Evolutionary conservation across 2,329 filamentous ascomycete species (phyloP).

Genomic region (Penicillium sp.): DNA sequence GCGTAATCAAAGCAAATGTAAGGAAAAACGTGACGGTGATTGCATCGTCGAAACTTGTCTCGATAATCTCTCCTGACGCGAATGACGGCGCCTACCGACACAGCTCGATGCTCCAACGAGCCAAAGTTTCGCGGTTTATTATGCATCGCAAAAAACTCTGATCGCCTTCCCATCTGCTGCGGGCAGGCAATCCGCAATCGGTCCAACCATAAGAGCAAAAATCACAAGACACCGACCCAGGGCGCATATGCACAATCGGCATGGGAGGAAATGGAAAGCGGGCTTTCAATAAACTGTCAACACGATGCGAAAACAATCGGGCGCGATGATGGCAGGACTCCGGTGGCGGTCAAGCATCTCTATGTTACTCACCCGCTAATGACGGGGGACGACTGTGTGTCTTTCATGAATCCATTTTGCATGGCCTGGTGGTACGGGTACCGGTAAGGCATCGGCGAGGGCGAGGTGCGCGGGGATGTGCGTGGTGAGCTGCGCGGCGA

Average conservation of each 20-base stretch:
- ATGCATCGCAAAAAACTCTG: slow-evolving; percentile 29
- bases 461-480: slow-evolving; percentile 11
- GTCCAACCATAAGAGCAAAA: slow-evolving; percentile 3
- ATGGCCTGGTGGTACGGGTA: slow-evolving; percentile 20
- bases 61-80: slow-evolving; percentile 16
- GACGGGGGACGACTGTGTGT: slow-evolving; percentile 23
- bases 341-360: slow-evolving; percentile 14
- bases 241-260: slow-evolving; percentile 9
- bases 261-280: slow-evolving; percentile 12
- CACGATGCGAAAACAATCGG: slow-evolving; percentile 5
- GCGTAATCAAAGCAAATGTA: slow-evolving; percentile 7
- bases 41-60: slow-evolving; percentile 11
- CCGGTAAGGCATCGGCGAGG: slow-evolving; percentile 24
- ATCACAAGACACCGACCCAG: slow-evolving; percentile 19
- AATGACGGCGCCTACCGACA: neutral
- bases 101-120: slow-evolving; percentile 8
- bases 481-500: slow-evolving; percentile 16
- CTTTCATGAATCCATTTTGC: slow-evolving; percentile 22
- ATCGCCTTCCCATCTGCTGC: slow-evolving; percentile 10
- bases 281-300: slow-evolving; percentile 22
- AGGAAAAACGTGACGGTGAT: slow-evolving; percentile 7
- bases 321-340: slow-evolving; percentile 11
- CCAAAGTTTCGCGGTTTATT: slow-evolving; percentile 33
- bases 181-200: slow-evolving; percentile 2
- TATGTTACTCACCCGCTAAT: slow-evolving; percentile 27